Base-by-base conservation (phyloP, 495 filamentous ascomycete genomes). In the Cercophora newfieldiana region DNA sequence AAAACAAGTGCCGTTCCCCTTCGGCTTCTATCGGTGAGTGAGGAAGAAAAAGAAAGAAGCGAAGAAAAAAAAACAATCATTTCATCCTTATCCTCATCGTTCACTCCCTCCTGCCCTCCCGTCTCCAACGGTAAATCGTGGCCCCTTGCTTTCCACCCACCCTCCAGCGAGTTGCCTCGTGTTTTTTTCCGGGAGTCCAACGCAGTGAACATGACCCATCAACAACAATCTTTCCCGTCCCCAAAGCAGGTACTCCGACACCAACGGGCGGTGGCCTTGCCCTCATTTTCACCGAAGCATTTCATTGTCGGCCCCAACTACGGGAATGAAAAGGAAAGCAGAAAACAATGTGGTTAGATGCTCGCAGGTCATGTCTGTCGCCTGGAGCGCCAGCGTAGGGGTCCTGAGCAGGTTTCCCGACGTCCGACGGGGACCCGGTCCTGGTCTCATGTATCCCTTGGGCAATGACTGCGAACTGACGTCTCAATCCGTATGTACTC, bases 401-500 rank as follows among this genome's bases (percentile, higher is more conserved):
- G n/a, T n/a, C n/a, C n/a, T 53, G 50, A 53, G 4, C 49, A 51
- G 44, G 22, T 28, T 22, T 33, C 12, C 30, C 30, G 12, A 33
- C 30, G 19, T 6, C 19, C 14, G 19, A 24, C 19, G 6, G 24
- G 16, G 26, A 56, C 54, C 54, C 18, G 10, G 54, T 30, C 29
- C 54, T 29, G 18, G 16, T 57, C 30, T n/a, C 29, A 31, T 28
- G 14, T 57, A 10, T 28, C 49, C 49, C 24, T 53, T 53, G 2
- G 37, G 37, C 37, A 2, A 16, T 16, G 37, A 44, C 37, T 44
- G 37, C 18, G 53, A 61, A 54, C 44, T 24, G 28, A 33, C 29
- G 59, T 55, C 48, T 55, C 50, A 30, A 67, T 64, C 60, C 62
- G 33, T 68, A 63, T 63, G 61, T 64, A 68, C 44, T 68, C 58